Evolutionary conservation across 257 asterid genomes (phyloP).

Genomic region (Thymus quinquecostatus): DNA sequence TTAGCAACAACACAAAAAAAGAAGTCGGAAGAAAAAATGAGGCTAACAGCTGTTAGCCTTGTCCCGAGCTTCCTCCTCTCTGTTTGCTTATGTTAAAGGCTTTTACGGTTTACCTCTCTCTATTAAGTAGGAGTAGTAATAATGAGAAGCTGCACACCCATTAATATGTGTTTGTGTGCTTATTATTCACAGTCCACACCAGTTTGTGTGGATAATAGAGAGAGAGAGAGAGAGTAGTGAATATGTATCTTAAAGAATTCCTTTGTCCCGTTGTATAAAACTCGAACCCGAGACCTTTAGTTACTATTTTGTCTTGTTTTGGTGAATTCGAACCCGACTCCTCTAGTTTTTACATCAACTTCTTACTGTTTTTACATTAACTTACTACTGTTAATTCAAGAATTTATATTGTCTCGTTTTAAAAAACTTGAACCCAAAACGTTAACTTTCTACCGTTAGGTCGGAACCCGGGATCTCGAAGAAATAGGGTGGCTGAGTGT

Average conservation of each 20-base stretch:
- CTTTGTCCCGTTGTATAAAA: no score
- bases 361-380: no score
- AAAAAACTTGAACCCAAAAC: no score
- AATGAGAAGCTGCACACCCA: slow-evolving; percentile 32
- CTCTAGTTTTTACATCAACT: no score
- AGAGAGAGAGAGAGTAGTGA: background rate
- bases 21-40: slow-evolving; percentile 20
- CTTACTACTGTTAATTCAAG: no score
- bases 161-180: slow-evolving; percentile 29
- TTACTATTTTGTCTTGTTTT: no score
- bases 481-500: no score
- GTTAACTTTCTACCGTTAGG: no score
- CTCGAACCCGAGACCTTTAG: no score
- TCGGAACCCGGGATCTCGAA: no score
- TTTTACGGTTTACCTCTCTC: background rate
- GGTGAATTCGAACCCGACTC: no score
- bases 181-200: background rate
- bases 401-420: no score
- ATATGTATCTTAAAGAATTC: slow-evolving; percentile 16
- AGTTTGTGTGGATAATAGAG: background rate
- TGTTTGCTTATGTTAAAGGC: slow-evolving; percentile 10
- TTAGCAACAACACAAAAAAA: slow-evolving; percentile 19
- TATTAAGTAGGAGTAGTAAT: slow-evolving; percentile 4
- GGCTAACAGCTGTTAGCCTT: slow-evolving; percentile 48
- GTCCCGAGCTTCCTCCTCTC: slow-evolving; percentile 23